Evolutionary conservation across 2,329 filamentous ascomycete species (phyloP).

Genomic region (Thermoascus crustaceus): DNA sequence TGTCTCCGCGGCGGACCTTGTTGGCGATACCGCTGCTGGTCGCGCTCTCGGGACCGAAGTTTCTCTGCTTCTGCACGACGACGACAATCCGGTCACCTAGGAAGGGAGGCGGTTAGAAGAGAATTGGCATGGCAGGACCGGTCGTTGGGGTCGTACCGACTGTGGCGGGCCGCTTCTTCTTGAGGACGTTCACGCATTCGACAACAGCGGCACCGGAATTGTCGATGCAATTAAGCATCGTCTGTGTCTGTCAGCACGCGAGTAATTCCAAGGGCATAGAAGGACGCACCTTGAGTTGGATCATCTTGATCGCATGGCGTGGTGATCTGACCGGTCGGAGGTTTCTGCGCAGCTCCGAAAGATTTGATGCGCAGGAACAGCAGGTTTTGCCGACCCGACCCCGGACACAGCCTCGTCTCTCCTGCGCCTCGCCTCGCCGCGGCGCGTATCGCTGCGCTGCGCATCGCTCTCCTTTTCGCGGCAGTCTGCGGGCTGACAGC

Average conservation of each 20-base stretch:
- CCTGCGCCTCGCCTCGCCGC: no score
- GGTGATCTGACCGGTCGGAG: no score
- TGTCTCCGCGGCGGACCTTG: conserved; percentile 94
- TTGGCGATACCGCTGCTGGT: conserved; percentile 69
- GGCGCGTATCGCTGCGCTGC: background rate
- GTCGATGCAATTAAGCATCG: conserved; percentile 99
- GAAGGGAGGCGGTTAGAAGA: background rate
- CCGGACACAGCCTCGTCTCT: conserved; percentile 1
- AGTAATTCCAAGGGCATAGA: no score
- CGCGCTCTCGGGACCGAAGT: conserved; percentile 62
- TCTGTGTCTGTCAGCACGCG: no score
- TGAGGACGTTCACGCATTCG: conserved; percentile 88
- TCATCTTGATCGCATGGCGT: conserved; percentile 57
- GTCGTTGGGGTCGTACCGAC: conserved; percentile 57
- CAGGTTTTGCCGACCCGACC: conserved; percentile 19
- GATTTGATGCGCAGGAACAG: conserved; percentile 13
- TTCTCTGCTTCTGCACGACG: conserved; percentile 92
- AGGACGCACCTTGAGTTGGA: conserved; percentile 76
- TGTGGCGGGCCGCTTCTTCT: conserved; percentile 74
- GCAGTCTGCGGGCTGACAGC: no score
- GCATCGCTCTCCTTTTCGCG: no score
- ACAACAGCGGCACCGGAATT: conserved; percentile 96
- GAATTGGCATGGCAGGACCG: background rate
- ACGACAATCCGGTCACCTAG: conserved; percentile 92
- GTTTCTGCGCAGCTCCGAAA: no score